Evolutionary conservation across 768 basidiomycete genomes (phyloP), one percentile per base, ranked within the genome.

Genomic region (Tricholoma bakamatsutake): DNA sequence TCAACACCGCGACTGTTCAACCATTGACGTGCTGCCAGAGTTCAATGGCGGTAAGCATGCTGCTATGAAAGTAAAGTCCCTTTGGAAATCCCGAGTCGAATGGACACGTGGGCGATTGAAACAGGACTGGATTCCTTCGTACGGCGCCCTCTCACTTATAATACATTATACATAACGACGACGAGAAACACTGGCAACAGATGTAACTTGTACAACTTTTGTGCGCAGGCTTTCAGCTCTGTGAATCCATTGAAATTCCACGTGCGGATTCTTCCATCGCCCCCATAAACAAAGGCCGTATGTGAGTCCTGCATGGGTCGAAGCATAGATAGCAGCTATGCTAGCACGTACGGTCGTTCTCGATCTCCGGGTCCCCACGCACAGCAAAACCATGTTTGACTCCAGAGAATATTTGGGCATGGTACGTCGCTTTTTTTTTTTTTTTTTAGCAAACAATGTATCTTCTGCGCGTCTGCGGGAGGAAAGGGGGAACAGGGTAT

Each of bases 341-440:
- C n/a, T n/a, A n/a, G n/a, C n/a, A 70, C 72, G 58, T 58, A 75
- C 78, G 71, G 5, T 61, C 62, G 43, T 73, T 71, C 55, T 74
- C 72, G 10, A 77, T 69, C 0, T 72, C 69, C 10, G 72, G 71
- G 59, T 78, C 69, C 3, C 78, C 78, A 6, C 79, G 75, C 3
- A 75, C 70, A 0, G 76, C 78, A 59, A 81, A 82, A 3, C 80
- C 79, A 54, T 81, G 80, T 0, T 57, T 40, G 13, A 74, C 75
- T 0, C 79, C 75, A 4, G 80, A 78, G 63, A 85, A 85, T 13
- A 81, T 62, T 47, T 85, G 83, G 57, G 83, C 71, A 58, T 82
- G 78, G 63, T 85, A 86, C 0, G 68, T 70, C 0, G 77, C 76
- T 53, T 81, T 80, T 21, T 64, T 70, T n/a, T n/a, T n/a, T n/a